These are phyloP conservation scores for Saccharomyces hybrid DNA, from an alignment of 1,139 yeast species.

Conservation along the genomic window DNA sequence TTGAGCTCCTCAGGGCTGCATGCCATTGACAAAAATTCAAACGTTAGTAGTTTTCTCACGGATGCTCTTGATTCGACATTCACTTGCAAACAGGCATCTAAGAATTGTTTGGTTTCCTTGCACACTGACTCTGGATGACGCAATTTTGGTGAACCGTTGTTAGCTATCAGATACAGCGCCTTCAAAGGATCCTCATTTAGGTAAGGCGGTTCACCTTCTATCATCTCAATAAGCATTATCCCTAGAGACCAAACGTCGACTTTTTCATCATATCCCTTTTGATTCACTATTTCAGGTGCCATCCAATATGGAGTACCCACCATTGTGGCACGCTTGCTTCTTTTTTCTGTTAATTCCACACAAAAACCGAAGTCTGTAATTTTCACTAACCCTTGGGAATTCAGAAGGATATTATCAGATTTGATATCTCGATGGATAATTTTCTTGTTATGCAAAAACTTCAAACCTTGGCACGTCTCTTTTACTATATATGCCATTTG, in stretches of 20 bases:
- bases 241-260: slow-evolving; percentile 97
- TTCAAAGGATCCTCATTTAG: slow-evolving; percentile 87
- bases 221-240: slow-evolving; percentile 96
- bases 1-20: slow-evolving; percentile 62
- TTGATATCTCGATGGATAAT: slow-evolving; percentile 93
- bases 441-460: slow-evolving; percentile 79
- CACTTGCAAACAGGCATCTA: slow-evolving; percentile 86
- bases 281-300: slow-evolving; percentile 98
- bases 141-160: slow-evolving; percentile 91
- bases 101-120: slow-evolving; percentile 69
- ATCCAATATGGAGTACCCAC: slow-evolving; percentile 99
- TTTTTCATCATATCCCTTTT: slow-evolving; percentile 88
- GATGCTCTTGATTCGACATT: slow-evolving; percentile 85
- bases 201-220: slow-evolving; percentile 95
- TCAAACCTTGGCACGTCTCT: slow-evolving; percentile 84
- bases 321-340: slow-evolving; percentile 92
- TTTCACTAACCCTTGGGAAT: slow-evolving; percentile 78
- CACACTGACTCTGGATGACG: slow-evolving; percentile 76
- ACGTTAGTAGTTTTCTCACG: slow-evolving; percentile 74
- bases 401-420: slow-evolving; percentile 83
- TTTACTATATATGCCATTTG: slow-evolving; percentile 84
- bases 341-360: slow-evolving; percentile 85
- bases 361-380: slow-evolving; percentile 96
- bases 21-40: slow-evolving; percentile 64
- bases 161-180: slow-evolving; percentile 81